Evolutionary conservation across 495 filamentous ascomycete species (phyloP).

Genomic region (Lasiosphaeria hispida): DNA sequence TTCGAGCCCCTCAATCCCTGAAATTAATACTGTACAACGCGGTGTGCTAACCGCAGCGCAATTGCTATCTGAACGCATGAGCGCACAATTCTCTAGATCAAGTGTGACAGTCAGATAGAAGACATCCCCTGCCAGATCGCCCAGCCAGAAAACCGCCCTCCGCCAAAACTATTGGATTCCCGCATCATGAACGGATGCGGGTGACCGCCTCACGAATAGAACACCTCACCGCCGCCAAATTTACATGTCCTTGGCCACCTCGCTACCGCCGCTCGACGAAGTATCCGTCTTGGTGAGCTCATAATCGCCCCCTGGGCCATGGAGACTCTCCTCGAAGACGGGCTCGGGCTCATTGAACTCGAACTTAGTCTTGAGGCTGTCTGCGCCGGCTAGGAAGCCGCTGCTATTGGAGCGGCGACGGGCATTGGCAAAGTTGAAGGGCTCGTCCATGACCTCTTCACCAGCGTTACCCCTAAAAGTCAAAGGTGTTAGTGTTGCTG

Average conservation of each 20-base stretch:
- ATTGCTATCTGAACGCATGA: conserved; percentile 17
- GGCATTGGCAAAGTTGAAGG: conserved; percentile 77
- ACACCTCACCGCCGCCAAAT: background rate
- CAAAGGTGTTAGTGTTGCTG: conserved; percentile 8
- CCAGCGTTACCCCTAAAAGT: conserved; percentile 72
- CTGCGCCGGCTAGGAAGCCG: conserved; percentile 57
- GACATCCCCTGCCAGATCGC: conserved; percentile 17
- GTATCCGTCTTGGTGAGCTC: conserved; percentile 54
- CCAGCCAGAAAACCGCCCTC: conserved; percentile 19
- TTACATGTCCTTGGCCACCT: conserved; percentile 33
- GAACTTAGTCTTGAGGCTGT: conserved; percentile 83
- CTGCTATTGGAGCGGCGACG: conserved; percentile 92
- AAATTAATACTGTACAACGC: conserved; percentile 22
- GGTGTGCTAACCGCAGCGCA: conserved; percentile 18
- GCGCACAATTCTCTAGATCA: conserved; percentile 14
- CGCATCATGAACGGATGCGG: conserved; percentile 12
- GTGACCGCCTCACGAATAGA: conserved; percentile 9
- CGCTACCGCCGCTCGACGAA: conserved; percentile 43
- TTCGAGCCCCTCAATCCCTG: background rate
- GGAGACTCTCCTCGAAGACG: conserved; percentile 81
- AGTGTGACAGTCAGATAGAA: conserved; percentile 30
- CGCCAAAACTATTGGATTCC: conserved; percentile 32
- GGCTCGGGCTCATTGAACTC: conserved; percentile 80
- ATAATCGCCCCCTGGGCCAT: conserved; percentile 56
- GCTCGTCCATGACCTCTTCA: conserved; percentile 76